These are phyloP conservation scores for Candida awuae DNA, from an alignment of 805 yeast genomes.

Conservation along the genomic window DNA sequence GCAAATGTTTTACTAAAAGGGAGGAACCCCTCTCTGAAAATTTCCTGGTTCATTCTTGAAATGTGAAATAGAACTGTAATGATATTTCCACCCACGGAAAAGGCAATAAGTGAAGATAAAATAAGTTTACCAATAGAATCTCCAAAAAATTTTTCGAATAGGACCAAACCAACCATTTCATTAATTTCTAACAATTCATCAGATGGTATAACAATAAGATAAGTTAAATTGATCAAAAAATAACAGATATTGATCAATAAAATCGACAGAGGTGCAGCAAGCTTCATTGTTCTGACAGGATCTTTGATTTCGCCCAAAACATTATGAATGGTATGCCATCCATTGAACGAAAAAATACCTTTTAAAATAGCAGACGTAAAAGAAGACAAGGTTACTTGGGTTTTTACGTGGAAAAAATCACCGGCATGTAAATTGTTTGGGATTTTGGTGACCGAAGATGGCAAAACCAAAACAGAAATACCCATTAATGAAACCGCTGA, in stretches of 20 bases:
- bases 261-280: slow-evolving; percentile 48
- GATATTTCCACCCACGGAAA: slow-evolving; percentile 50
- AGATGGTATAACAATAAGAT: slow-evolving; percentile 42
- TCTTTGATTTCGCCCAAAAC: slow-evolving; percentile 48
- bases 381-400: slow-evolving; percentile 31
- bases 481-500: slow-evolving; percentile 51
- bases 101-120: slow-evolving; percentile 41
- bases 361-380: slow-evolving; percentile 45
- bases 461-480: slow-evolving; percentile 45
- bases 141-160: slow-evolving; percentile 46
- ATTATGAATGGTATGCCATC: slow-evolving; percentile 50
- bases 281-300: slow-evolving; percentile 41
- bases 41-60: slow-evolving; percentile 49
- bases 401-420: slow-evolving; percentile 24
- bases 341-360: slow-evolving; percentile 43
- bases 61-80: slow-evolving; percentile 47
- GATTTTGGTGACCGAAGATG: slow-evolving; percentile 35
- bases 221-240: slow-evolving; percentile 41
- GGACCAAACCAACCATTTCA: slow-evolving; percentile 43
- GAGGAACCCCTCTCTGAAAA: slow-evolving; percentile 46
- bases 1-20: slow-evolving; percentile 45
- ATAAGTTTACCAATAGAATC: slow-evolving; percentile 38
- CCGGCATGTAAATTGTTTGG: slow-evolving; percentile 34
- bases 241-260: slow-evolving; percentile 37
- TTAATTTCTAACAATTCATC: slow-evolving; percentile 38